These are phyloP conservation scores for Starmerella sirachaensis DNA, from an alignment of 805 yeast species.

Conservation along the genomic window DNA sequence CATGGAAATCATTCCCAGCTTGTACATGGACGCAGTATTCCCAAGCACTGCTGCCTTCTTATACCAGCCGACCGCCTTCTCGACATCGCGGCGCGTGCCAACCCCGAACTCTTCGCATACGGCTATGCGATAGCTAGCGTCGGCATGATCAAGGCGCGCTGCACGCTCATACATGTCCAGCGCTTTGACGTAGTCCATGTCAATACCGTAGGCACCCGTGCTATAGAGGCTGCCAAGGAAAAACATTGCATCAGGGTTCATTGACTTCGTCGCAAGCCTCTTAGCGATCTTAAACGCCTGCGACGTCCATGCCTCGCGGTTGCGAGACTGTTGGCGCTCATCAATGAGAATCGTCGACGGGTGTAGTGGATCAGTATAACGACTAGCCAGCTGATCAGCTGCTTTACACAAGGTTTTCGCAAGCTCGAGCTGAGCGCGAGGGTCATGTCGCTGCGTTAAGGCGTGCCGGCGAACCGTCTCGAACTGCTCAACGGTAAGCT, in stretches of 20 bases:
- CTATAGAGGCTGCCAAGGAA: constrained; percentile 51
- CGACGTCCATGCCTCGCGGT: constrained; percentile 42
- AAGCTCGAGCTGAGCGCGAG: constrained; percentile 48
- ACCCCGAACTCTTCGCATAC: constrained; percentile 59
- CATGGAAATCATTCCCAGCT: constrained; percentile 53
- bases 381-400: constrained; percentile 25
- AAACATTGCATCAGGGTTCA: constrained; percentile 44
- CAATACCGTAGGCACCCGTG: constrained; percentile 38
- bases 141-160: constrained; percentile 44
- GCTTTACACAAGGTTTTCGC: constrained; percentile 48
- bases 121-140: constrained; percentile 57
- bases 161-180: constrained; percentile 49
- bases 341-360: constrained; percentile 31
- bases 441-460: constrained; percentile 28
- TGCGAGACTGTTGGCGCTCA: constrained; percentile 37
- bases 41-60: constrained; percentile 50
- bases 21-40: constrained; percentile 58
- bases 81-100: constrained; percentile 36
- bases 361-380: constrained; percentile 32
- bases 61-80: constrained; percentile 44
- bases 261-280: constrained; percentile 36
- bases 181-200: constrained; percentile 48
- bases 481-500: constrained; percentile 25
- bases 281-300: constrained; percentile 51
- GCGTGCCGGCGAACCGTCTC: constrained; percentile 26